Conservation (phyloP, 2,329 filamentous ascomycete genomes). For the Ascochyta clinopodiicola region DNA sequence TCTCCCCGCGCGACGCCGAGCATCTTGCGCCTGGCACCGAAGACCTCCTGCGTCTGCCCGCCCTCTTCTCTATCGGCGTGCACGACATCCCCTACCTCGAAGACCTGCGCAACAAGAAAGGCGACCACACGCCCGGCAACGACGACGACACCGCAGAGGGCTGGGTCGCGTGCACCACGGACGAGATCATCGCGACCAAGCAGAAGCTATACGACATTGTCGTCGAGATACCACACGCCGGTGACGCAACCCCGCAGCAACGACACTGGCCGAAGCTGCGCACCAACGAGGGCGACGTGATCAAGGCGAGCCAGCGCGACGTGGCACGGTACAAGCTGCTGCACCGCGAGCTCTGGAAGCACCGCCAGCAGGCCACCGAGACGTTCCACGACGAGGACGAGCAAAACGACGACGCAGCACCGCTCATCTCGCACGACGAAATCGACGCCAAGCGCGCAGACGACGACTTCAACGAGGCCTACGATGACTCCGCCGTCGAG, state of each 20-base stretch:
- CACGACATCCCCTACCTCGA: conserved; percentile 86
- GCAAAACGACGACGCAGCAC: conserved; percentile 31
- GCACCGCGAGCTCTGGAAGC: conserved; percentile 45
- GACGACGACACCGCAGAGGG: conserved; percentile 60
- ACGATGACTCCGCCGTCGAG: conserved; percentile 57
- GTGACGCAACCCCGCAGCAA: conserved; percentile 59
- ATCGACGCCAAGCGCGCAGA: conserved; percentile 38
- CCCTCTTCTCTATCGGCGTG: conserved; percentile 92
- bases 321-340: conserved; percentile 69
- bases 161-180: conserved; percentile 95
- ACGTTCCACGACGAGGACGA: conserved; percentile 31
- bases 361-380: conserved; percentile 31
- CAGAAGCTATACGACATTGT: conserved; percentile 87
- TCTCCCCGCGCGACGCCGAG: conserved; percentile 76
- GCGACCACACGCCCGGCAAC: conserved; percentile 52
- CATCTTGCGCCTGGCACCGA: conserved; percentile 69
- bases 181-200: conserved; percentile 89
- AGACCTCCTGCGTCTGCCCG: conserved; percentile 69
- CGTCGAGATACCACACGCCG: conserved; percentile 75
- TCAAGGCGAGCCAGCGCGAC: conserved; percentile 91
- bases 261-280: conserved; percentile 80
- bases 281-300: conserved; percentile 63
- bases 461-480: conserved; percentile 45
- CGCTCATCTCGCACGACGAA: conserved; percentile 31
- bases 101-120: conserved; percentile 57